Base-by-base conservation (phyloP, 2,329 filamentous ascomycete genomes). In the Monascus ruber region DNA sequence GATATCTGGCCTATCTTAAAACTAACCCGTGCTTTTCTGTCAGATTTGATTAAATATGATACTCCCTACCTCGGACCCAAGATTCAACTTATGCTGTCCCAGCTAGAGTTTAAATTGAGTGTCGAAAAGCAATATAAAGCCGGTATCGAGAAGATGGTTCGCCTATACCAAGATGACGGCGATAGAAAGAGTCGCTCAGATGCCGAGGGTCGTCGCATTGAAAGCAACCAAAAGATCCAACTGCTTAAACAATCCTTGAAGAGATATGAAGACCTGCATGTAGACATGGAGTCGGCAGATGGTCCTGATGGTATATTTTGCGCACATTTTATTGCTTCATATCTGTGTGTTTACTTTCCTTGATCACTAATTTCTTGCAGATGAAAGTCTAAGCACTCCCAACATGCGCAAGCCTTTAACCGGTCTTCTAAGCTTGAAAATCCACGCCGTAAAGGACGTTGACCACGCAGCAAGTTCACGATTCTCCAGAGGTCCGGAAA, bases 91-190 rank as follows among this genome's bases (percentile, higher is more conserved):
- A 98, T 98, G 91, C 72, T 98, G 56, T 94, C 91, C 35, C 91
- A 98, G 64, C 81, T 98, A 47, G 87, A 96, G 64, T 98, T 98
- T 71, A 98, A 98, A 69, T 76, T 98, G 45, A 94, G 91, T 50
- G 91, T 98, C 26, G 91, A 98, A 63, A 94, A 95, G 60, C 91
- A 98, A 66, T 98, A 98, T 65, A 87, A 96, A 49, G 93, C 94
- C 57, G 91, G 91, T 45, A 91, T 98, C 52, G 91, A 98, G 65
- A 98, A 98, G 70, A 96, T 98, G 91, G 85, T 95, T 35, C 86
- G 91, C 60, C 72, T 98, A 29, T 98, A 98, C 59, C 81, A 91
- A 59, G 91, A 96, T 75, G 91, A 96, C 62, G 89, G 91, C 26
- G 91, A 98, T 59, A 81, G 88, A 52, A 95, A 94, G 71, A 96